phyloP scores from a whole-genome alignment of 2,329 filamentous ascomycete genomes.

The Chalaropsis thielavioides region DNA sequence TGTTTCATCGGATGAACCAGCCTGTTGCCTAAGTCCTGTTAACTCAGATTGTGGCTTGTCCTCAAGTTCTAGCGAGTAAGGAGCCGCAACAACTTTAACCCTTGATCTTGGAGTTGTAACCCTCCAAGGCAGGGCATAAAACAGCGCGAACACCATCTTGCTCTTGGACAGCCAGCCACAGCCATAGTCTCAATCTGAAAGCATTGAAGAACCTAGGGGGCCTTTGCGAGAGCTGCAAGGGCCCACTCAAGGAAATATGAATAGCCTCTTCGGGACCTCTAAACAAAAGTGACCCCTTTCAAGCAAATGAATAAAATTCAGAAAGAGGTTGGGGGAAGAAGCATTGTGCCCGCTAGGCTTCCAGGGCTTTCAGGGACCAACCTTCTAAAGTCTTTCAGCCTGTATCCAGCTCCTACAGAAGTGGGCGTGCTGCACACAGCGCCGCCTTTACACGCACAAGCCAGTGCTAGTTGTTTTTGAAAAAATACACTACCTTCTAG shows the following conservation, averaged over 20 bases:
- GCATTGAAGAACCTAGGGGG: neutral
- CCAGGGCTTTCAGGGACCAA: neutral
- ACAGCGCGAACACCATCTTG: neutral
- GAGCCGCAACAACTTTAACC: neutral
- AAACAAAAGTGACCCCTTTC: neutral
- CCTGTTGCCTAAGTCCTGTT: too few relatives aligned
- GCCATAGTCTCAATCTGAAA: neutral
- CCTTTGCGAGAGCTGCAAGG: neutral
- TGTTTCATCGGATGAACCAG: neutral
- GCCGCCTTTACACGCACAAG: neutral
- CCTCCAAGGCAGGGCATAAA: neutral
- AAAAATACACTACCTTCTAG: neutral
- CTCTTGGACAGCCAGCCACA: neutral
- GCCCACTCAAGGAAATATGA: neutral
- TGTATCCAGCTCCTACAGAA: neutral
- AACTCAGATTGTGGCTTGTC: neutral
- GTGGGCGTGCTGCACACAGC: too few relatives aligned
- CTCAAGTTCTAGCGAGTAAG: neutral
- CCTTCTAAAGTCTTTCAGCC: neutral
- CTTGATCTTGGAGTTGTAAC: neutral
- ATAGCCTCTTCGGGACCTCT: neutral
- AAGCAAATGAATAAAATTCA: neutral
- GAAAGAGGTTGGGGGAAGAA: neutral
- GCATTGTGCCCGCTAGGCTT: neutral
- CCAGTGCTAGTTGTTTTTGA: neutral